Evolutionary conservation across 768 basidiomycete genomes (phyloP).

Genomic region (Suillus occidentalis): DNA sequence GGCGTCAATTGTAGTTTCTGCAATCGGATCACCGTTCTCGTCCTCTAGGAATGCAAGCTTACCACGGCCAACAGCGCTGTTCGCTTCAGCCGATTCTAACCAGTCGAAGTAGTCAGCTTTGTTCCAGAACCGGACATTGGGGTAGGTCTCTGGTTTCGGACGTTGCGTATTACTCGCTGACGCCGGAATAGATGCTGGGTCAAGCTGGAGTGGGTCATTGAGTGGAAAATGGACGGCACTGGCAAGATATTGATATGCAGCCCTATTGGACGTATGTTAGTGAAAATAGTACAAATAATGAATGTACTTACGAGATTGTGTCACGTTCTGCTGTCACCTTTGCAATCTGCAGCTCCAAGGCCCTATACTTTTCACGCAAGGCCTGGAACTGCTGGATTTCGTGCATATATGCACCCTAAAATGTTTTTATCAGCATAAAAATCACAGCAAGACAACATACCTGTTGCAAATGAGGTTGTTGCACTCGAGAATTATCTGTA

Average conservation of each 20-base stretch:
- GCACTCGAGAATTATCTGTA: background rate
- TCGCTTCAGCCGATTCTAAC: background rate
- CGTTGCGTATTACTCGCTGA: background rate
- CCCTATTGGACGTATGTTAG: background rate
- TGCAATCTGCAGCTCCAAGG: background rate
- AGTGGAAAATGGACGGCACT: background rate
- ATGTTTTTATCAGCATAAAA: background rate
- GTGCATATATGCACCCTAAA: background rate
- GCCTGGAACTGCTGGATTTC: background rate
- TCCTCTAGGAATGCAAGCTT: constrained; percentile 3
- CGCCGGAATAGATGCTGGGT: background rate
- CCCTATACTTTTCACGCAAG: background rate
- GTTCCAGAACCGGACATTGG: constrained; percentile 4
- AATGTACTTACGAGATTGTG: background rate
- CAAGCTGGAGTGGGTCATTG: background rate
- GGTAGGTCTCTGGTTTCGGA: constrained; percentile 1
- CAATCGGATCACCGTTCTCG: constrained; percentile 1
- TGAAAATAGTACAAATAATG: background rate
- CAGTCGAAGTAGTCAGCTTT: background rate
- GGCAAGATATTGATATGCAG: background rate
- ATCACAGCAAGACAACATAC: background rate
- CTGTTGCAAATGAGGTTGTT: background rate
- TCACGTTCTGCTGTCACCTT: background rate
- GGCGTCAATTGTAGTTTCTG: background rate
- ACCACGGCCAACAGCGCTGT: background rate